Evolutionary conservation across 108 stramenopile species (phyloP).

Genomic region (Aureococcus anophagefferens): DNA sequence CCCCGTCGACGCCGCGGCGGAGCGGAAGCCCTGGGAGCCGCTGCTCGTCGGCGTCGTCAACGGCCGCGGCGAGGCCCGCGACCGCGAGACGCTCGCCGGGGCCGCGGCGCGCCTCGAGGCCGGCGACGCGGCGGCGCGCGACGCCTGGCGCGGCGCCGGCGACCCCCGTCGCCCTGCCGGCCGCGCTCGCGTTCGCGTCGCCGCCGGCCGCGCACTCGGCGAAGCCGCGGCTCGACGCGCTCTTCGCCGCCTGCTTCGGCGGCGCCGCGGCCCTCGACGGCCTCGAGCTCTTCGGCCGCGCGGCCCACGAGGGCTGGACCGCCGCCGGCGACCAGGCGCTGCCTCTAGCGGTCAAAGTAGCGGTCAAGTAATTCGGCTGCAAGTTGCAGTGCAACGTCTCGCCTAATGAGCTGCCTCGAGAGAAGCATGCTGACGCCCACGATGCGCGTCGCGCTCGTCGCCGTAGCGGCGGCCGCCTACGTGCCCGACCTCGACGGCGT

Average conservation of each 20-base stretch:
- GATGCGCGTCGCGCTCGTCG: too few species aligned
- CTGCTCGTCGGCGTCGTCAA: background rate
- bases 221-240: background rate
- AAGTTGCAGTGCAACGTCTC: too few species aligned
- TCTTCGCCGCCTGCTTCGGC: background rate
- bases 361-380: too few species aligned
- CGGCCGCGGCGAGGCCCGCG: too few species aligned
- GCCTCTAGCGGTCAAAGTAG: too few species aligned
- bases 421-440: too few species aligned
- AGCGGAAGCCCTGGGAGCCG: background rate
- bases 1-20: background rate
- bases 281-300: background rate
- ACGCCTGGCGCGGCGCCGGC: background rate
- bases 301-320: background rate
- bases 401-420: too few species aligned
- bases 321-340: background rate
- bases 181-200: background rate
- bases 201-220: background rate
- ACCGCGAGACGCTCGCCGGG: too few species aligned
- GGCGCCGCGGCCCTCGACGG: too few species aligned
- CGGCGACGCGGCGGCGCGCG: background rate
- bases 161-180: background rate
- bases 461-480: too few species aligned
- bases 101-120: too few species aligned
- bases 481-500: too few species aligned